Conservation (phyloP, 1,139 yeast species). For the Yamadazyma spencermartinsiae region DNA sequence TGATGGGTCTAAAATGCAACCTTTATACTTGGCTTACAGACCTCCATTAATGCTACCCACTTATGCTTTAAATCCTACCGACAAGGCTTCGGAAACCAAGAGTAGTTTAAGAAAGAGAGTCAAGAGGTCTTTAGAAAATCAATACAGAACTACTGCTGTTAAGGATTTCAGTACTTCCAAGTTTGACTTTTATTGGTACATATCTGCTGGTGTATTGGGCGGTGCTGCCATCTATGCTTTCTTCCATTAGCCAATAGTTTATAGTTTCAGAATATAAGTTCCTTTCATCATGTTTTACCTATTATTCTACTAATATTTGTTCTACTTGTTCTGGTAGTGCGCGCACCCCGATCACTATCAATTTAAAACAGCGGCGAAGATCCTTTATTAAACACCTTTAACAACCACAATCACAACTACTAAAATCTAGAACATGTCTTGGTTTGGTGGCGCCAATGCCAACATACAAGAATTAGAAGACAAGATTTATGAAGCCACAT, state of each 20-base stretch:
- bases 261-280: no score
- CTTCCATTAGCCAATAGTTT: slow-evolving; percentile 17
- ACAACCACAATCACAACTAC: not conserved
- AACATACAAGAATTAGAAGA: slow-evolving; percentile 56
- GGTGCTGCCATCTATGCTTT: slow-evolving; percentile 23
- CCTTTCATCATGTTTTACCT: no score
- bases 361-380: not conserved
- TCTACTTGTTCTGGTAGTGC: not conserved
- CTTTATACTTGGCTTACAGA: slow-evolving; percentile 83
- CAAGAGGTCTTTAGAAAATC: slow-evolving; percentile 76
- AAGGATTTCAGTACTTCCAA: slow-evolving; percentile 40
- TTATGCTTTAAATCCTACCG: slow-evolving; percentile 82
- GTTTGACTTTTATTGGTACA: slow-evolving; percentile 50
- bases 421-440: slow-evolving; percentile 63
- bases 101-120: slow-evolving; percentile 48
- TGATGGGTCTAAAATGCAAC: slow-evolving; percentile 84
- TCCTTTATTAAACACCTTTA: no score
- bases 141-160: slow-evolving; percentile 74
- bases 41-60: slow-evolving; percentile 98
- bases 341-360: not conserved
- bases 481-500: slow-evolving; percentile 76
- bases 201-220: slow-evolving; percentile 31
- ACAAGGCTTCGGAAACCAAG: slow-evolving; percentile 37
- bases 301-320: no score
- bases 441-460: slow-evolving; percentile 53